phyloP scores from a whole-genome alignment of 345 rosid genomes.

The Murraya paniculata region DNA sequence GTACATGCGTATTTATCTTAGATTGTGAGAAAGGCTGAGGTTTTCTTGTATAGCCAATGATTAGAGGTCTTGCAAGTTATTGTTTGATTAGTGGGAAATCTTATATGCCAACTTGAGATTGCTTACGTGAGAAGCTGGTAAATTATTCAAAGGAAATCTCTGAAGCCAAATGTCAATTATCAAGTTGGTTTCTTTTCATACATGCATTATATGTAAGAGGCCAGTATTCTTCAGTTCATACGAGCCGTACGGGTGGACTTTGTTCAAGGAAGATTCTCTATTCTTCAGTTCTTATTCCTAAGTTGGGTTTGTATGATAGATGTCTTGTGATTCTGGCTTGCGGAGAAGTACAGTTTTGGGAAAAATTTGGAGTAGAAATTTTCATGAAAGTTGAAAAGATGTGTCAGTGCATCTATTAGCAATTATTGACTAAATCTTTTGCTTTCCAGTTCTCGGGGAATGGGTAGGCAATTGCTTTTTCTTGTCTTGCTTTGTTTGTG shows the following conservation, averaged over 20 bases:
- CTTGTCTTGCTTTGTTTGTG: not conserved
- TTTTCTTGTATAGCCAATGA: not conserved
- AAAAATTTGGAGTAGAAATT: not conserved
- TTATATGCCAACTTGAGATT: not conserved
- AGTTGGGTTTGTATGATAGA: not conserved
- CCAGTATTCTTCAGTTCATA: too few species aligned
- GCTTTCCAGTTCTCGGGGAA: not conserved
- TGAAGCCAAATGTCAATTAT: not conserved
- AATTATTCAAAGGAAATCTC: not conserved
- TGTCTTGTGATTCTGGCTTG: not conserved
- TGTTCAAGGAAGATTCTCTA: not conserved
- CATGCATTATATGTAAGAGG: not conserved
- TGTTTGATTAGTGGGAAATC: not conserved
- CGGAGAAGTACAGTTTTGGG: not conserved
- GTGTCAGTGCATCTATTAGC: not conserved
- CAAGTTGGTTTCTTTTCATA: not conserved
- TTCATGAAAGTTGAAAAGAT: not conserved
- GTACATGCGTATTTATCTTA: not conserved
- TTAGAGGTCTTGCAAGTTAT: not conserved
- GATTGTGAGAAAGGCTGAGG: not conserved
- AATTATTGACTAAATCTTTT: not conserved
- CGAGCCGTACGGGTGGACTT: not conserved
- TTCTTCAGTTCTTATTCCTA: not conserved
- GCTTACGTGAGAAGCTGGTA: not conserved
- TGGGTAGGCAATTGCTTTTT: not conserved